Evolutionary conservation across 192 early-diverging fungal species (phyloP), one percentile per base, ranked within the genome.

Genomic region (Podila horticola): DNA sequence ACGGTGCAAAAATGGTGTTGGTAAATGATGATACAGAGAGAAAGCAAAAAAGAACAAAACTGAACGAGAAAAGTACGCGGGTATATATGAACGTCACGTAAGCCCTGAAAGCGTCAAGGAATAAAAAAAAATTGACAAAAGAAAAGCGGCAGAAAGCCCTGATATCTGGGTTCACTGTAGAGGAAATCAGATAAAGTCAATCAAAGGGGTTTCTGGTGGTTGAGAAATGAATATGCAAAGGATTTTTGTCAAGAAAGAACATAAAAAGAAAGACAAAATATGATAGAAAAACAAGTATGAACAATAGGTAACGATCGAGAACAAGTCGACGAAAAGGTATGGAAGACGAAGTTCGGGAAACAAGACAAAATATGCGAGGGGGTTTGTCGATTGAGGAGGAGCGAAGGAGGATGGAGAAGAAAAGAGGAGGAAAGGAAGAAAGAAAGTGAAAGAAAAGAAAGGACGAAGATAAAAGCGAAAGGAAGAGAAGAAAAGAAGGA

Each of bases 21-120:
- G 15, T 60, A 30, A n/a, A 60, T 30, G 59, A 60, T 29, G 59
- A 60, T 60, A 13, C 30, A 60, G 17, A 60, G 17, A 24, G 58
- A 60, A 45, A 45, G 41, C 41, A 45, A 12, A 45, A 45, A 45
- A 45, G 41, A 41, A 41, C 41, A 15, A 34, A 41, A 15, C 13
- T 41, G 41, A 15, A 41, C 41, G 12, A 41, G 15, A 45, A 45
- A 45, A 45, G 41, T 36, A 36, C 34, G 34, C 34, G 34, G 34
- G 34, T 36, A 36, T 36, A 36, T 10, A 36, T 36, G 34, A 11
- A 36, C 34, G 34, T n/a, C n/a, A n/a, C n/a, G n/a, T n/a, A n/a
- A n/a, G n/a, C n/a, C n/a, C n/a, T n/a, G n/a, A n/a, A n/a, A n/a
- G n/a, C 33, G 33, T 45, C 41, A 45, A 45, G 13, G 41, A 6